Base-by-base conservation (phyloP, 495 filamentous ascomycete species). In the Aspergillus saccharolyticus region DNA sequence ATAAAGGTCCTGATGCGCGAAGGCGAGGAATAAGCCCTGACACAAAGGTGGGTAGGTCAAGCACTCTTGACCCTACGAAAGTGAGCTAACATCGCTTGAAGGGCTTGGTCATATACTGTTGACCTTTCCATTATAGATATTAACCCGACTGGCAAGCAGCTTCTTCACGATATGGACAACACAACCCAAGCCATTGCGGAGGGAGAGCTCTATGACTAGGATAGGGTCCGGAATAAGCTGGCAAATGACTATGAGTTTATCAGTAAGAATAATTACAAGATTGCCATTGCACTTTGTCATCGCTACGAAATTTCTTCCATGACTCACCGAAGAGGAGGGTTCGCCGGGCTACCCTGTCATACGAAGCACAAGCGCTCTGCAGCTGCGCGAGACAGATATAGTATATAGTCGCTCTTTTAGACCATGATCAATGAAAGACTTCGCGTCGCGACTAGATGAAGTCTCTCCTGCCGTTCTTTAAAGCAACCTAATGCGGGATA, bases 351-450 rank as follows among this genome's bases (percentile, higher is more conserved):
- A n/a, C 51, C 83, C 12, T 81, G 74, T 58, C 78, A 83, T 63
- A 62, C 65, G 25, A 46, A 65, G 15, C 51, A 57, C 19, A 51
- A 73, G 53, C 20, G 71, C 10, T 68, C 81, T 42, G 63, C 81
- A 39, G 73, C 74, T 6, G 74, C 74, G 9, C 64, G 78, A 39
- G 79, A 80, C 58, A 74, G 80, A 3, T 82, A 76, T 65, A 79
- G 80, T 0, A 76, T 83, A 56, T 81, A 82, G 61, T 79, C 78
- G 25, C 63, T 83, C 0, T 77, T 76, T 53, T 82, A 87, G 57
- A 83, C 84, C 54, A 84, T 82, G 0, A 80, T 86, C 39, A 79
- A 81, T 15, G 80, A 75, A 14, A 50, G 43, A 7, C 85, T 84
- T 53, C 83, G 85, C 74, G 79, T 83, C 3, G 83, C 84, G 4